Base-by-base conservation (phyloP, 2,329 filamentous ascomycete genomes). In the Metarhizium robertsii region DNA sequence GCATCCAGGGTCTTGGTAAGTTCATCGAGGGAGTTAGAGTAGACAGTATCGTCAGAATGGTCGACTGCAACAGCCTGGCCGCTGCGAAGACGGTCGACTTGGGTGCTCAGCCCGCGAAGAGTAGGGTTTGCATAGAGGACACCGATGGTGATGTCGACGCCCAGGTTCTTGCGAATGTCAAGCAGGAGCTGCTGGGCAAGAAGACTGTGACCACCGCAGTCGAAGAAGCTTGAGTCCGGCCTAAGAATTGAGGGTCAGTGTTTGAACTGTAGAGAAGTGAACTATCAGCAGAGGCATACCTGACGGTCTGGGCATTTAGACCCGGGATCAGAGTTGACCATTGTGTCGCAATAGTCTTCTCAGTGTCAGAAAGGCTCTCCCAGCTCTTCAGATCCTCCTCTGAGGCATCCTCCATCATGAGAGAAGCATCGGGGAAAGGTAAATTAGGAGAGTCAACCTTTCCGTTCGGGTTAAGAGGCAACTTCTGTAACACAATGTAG, bases 371-470 rank as follows among this genome's bases (percentile, higher is more conserved):
- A 38, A 72, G 54, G 0, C 63, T 42, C 20, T 81, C 80, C 57
- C 83, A 84, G 64, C 88, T 84, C 72, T 69, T 68, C 25, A 69
- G 50, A 54, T 71, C 68, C 53, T 70, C 68, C 13, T 68, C 67
- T 0, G 68, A 65, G 10, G 68, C 67, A 30, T 68, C 69, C 51
- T 66, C 65, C n/a, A 69, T 79, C 38, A 86, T 76, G 62, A 88
- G 80, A 13, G 82, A 81, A 25, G 83, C 83, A 69, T 92, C 89
- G 0, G 89, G 88, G 78, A 90, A 92, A 0, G 89, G 89, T 54
- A 94, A 73, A 2, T 83, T 84, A 20, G 88, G 86, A 66, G 83
- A 86, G 70, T 94, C 89, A 52, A 92, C 82, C 72, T 92, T 92
- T 61, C 88, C 87, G 61, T 90, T 90, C 16, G 87, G 87, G 65